phyloP scores from a whole-genome alignment of 208 protist genomes.

The Kentomonas sorsogonicus region DNA sequence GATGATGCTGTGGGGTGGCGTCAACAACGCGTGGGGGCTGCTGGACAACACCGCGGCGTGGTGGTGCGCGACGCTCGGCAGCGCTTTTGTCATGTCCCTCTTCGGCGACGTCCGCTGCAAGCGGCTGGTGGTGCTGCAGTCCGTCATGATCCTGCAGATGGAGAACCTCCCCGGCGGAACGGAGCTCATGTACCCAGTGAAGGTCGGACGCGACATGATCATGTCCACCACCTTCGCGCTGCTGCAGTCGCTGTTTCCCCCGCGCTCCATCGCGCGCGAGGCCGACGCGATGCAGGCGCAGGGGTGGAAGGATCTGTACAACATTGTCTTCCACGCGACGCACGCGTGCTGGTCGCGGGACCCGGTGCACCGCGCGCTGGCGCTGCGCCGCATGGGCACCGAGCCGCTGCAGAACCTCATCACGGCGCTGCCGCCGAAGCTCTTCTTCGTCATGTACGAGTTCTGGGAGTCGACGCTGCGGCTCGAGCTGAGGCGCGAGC shows the following conservation, averaged over 20 bases:
- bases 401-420: slow-evolving; percentile 25
- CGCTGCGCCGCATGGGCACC: slow-evolving; percentile 14
- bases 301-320: slow-evolving; percentile 14
- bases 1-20: slow-evolving; percentile 25
- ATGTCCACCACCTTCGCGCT: slow-evolving; percentile 22
- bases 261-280: slow-evolving; percentile 16
- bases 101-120: slow-evolving; percentile 23
- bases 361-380: slow-evolving; percentile 19
- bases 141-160: slow-evolving; percentile 31
- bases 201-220: slow-evolving; percentile 30
- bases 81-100: slow-evolving; percentile 20
- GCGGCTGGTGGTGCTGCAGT: slow-evolving; percentile 18
- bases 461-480: slow-evolving; percentile 32
- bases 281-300: slow-evolving; percentile 17
- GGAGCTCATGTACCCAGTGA: slow-evolving; percentile 15
- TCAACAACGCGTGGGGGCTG: slow-evolving; percentile 19
- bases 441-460: slow-evolving; percentile 31
- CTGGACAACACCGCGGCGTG: slow-evolving; percentile 16
- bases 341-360: slow-evolving; percentile 31
- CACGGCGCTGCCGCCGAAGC: slow-evolving; percentile 6
- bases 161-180: slow-evolving; percentile 11
- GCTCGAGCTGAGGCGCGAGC: slow-evolving; percentile 31
- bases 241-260: slow-evolving; percentile 24
- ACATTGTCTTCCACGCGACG: slow-evolving; percentile 16
- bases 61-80: slow-evolving; percentile 30